Percentiles rank a stretch among this genome's conserved stretches.
phyloP scores from a whole-genome alignment of 345 rosid genomes.

The Mercurialis annua region DNA sequence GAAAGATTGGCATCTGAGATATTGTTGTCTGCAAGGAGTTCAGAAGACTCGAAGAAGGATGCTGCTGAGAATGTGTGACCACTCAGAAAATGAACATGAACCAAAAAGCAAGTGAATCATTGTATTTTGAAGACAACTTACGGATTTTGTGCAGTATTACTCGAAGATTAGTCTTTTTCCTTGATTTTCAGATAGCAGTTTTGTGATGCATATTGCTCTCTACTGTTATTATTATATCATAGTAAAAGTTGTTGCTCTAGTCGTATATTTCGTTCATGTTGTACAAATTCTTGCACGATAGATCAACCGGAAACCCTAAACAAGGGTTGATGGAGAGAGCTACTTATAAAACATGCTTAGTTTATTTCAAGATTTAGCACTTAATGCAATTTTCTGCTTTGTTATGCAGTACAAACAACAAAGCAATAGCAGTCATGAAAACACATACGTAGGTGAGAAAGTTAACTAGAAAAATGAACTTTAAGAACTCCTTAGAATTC shows the following conservation, averaged over 20 bases:
- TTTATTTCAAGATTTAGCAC: no score
- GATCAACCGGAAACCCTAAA: slow-evolving; percentile 10
- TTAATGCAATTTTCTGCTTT: no score
- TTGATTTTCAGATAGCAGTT: slow-evolving; percentile 26
- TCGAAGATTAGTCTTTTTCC: slow-evolving; percentile 22
- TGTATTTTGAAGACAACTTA: slow-evolving; percentile 15
- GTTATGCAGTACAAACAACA: slow-evolving; percentile 33
- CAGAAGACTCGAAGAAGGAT: slow-evolving; percentile 54
- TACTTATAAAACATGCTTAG: no score
- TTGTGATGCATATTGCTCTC: slow-evolving; percentile 19
- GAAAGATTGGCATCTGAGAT: slow-evolving; percentile 88
- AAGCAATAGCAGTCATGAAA: slow-evolving; percentile 75
- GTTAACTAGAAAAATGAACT: slow-evolving; percentile 84
- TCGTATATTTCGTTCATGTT: neutral
- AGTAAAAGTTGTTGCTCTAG: slow-evolving; percentile 7
- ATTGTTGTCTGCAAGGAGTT: slow-evolving; percentile 45
- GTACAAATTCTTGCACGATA: slow-evolving; percentile 3
- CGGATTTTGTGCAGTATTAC: slow-evolving; percentile 24
- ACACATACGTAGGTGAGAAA: slow-evolving; percentile 74
- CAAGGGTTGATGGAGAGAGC: no score
- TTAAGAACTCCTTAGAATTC: slow-evolving; percentile 95
- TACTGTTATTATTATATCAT: slow-evolving; percentile 12
- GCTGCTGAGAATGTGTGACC: slow-evolving; percentile 59
- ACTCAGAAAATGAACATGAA: neutral
- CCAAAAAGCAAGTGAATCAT: slow-evolving; percentile 6